A percentile compares a stretch with the other conserved stretches of the same genome.
phyloP scores from a whole-genome alignment of 352 stramenopile species.

The Aphanomyces euteiches region DNA sequence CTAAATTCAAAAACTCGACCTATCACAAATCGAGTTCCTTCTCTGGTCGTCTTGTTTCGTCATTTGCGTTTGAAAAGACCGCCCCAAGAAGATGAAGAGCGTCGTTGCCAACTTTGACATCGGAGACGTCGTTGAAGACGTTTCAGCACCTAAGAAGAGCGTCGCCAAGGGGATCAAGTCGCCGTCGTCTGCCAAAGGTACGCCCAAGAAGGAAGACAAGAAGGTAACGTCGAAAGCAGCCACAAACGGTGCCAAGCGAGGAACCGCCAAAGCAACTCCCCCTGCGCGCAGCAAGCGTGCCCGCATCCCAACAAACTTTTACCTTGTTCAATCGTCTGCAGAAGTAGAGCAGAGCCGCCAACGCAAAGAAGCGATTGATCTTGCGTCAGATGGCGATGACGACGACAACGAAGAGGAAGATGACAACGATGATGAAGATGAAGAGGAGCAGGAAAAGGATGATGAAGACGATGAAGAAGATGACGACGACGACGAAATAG shows the following conservation, averaged over 20 bases:
- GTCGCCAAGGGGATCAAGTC: background rate
- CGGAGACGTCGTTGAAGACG: background rate
- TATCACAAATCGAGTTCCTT: too few species aligned
- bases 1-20: too few species aligned
- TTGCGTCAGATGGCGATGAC: background rate
- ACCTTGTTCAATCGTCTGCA: background rate
- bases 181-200: constrained; percentile 1
- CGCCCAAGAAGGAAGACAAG: constrained; percentile 4
- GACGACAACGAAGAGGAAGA: constrained; percentile 1
- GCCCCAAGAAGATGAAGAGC: too few species aligned
- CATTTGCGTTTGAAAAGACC: too few species aligned
- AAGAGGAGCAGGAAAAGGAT: background rate
- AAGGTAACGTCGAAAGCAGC: background rate
- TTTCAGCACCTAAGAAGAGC: background rate
- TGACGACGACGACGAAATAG: background rate
- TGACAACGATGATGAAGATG: background rate
- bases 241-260: background rate
- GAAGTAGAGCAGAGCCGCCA: background rate
- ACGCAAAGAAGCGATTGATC: constrained; percentile 1
- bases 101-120: background rate
- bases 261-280: background rate
- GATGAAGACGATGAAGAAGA: background rate
- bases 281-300: background rate
- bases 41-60: too few species aligned
- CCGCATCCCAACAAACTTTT: background rate